Evolutionary conservation across 495 filamentous ascomycete genomes (phyloP), one percentile per base, ranked within the genome.

Genomic region (Neurospora sublineolata): DNA sequence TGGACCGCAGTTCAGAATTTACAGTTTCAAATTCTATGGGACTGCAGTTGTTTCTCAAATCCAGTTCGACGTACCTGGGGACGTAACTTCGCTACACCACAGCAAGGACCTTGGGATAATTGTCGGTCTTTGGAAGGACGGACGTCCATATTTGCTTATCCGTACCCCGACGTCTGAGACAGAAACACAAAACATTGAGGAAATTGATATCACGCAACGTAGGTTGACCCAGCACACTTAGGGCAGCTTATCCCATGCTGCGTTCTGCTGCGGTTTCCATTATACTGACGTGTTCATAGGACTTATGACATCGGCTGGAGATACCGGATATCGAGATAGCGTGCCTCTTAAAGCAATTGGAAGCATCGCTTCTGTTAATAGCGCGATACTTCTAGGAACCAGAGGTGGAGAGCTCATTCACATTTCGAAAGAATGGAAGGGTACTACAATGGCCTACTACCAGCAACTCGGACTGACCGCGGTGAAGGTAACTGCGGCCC

Each of bases 401-500:
- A 78, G 82, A 27, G 77, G 80, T 68, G 84, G 84, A 3, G 79
- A 84, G 12, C 78, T 86, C n/a, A 73, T 85, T 64, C 52, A 64
- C 40, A 82, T 76, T 11, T 52, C 83, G 40, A 71, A 44, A 10
- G 27, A 71, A 11, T n/a, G 33, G 42, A 67, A 37, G 10, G 67
- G 41, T 33, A 30, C 60, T 23, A 23, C 68, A 18, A 70, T 69
- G 30, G 20, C 77, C 67, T 33, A 70, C 18, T 69, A 42, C 42
- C 77, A 79, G 38, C 78, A 76, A 60, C 73, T 81, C 37, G 81
- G 80, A 20, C 69, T 68, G 10, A 72, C 77, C 9, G 42, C 77
- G 4, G 78, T 73, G 1, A 71, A 60, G 3, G 70, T 82, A 11
- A 77, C 68, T 10, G 75, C 73, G 68, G 40, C 41, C 5, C 39